These are phyloP conservation scores for Oenanthe javanica DNA, from an alignment of 140 eudicot genomes.

Conservation along the genomic window DNA sequence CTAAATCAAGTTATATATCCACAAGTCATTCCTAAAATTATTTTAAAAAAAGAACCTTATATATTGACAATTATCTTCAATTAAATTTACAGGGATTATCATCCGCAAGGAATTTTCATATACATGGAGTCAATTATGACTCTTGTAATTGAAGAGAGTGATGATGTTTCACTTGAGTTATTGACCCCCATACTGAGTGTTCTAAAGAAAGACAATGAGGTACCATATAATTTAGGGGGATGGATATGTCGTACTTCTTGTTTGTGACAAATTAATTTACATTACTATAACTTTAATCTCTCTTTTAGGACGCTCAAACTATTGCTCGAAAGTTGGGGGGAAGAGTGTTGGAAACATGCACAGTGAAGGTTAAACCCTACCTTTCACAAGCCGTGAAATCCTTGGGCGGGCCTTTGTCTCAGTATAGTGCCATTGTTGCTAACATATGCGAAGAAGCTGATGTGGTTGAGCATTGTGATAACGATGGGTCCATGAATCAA, in stretches of 20 bases:
- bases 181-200: constrained; percentile 50
- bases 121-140: constrained; percentile 82
- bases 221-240: constrained; percentile 7
- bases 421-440: constrained; percentile 51
- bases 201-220: constrained; percentile 50
- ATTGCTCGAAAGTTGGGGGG: constrained; percentile 62
- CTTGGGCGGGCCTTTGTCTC: constrained; percentile 37
- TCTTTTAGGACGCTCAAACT: constrained; percentile 49
- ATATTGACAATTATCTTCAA: neutral
- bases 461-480: constrained; percentile 29
- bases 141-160: constrained; percentile 92
- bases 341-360: constrained; percentile 47
- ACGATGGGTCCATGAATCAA: constrained; percentile 35
- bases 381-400: constrained; percentile 12
- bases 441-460: constrained; percentile 38
- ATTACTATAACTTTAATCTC: constrained; percentile 7
- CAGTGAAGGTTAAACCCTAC: constrained; percentile 63
- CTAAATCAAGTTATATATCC: too few species aligned
- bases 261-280: neutral
- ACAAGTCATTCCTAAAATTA: too few species aligned
- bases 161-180: constrained; percentile 64
- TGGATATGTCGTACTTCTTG: neutral
- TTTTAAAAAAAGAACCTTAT: neutral
- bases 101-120: constrained; percentile 24
- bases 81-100: constrained; percentile 55